These are phyloP conservation scores for Paramecium bursaria DNA, from an alignment of 73 alveolate species.

Conservation along the genomic window DNA sequence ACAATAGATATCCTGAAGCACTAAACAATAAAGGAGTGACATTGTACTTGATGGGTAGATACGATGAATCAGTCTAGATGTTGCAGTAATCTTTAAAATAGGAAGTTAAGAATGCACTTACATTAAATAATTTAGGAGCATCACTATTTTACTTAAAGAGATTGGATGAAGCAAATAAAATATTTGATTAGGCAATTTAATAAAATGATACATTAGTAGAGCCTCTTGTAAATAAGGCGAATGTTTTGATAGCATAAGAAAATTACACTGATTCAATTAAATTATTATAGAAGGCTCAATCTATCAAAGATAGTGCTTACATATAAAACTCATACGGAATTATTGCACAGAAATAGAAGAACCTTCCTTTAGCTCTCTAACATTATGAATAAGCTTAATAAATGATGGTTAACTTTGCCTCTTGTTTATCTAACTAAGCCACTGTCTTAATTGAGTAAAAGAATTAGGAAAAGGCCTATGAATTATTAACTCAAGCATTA, in stretches of 20 bases:
- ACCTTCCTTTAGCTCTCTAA: neutral
- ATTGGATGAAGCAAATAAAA: conserved; percentile 50
- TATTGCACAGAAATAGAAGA: conserved; percentile 23
- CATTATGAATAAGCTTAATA: conserved; percentile 15
- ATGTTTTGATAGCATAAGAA: conserved; percentile 34
- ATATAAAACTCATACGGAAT: conserved; percentile 48
- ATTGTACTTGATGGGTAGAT: conserved; percentile 31
- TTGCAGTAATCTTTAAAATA: conserved; percentile 25
- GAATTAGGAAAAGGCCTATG: neutral
- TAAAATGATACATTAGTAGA: conserved; percentile 43
- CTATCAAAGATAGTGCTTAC: conserved; percentile 2
- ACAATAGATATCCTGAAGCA: conserved; percentile 50
- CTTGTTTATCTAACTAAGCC: conserved; percentile 33
- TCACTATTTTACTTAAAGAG: conserved; percentile 37
- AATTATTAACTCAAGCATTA: neutral
- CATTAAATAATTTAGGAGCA: conserved; percentile 49
- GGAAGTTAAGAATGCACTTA: conserved; percentile 51
- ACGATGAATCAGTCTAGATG: conserved; percentile 53
- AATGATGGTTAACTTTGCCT: conserved; percentile 17
- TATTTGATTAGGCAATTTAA: conserved; percentile 46
- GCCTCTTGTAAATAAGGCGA: conserved; percentile 31
- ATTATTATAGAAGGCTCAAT: conserved; percentile 6
- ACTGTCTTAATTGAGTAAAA: conserved; percentile 40
- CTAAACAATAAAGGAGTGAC: conserved; percentile 54
- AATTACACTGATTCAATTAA: conserved; percentile 15